Percentiles rank a stretch among this genome's conserved stretches.
Conservation (phyloP, 164 flowering plant genomes). For the Stephania cephalantha region DNA sequence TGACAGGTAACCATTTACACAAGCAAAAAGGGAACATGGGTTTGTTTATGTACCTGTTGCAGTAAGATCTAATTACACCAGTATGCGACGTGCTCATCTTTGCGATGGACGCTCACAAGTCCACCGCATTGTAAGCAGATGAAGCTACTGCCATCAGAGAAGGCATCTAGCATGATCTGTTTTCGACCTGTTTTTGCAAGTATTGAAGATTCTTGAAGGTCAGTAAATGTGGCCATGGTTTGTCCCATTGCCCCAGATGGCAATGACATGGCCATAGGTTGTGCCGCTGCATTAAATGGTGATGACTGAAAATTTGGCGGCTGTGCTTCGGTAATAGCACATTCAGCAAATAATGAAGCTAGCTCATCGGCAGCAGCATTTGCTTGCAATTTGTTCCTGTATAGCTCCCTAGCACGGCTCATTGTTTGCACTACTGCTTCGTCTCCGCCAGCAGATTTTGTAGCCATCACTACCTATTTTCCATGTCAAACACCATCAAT, state of each 20-base stretch:
- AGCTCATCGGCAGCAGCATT: conserved; percentile 70
- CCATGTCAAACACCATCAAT: background rate
- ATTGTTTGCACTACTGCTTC: conserved; percentile 58
- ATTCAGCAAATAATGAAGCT: conserved; percentile 95
- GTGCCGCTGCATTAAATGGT: conserved; percentile 5
- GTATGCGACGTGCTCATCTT: conserved; percentile 78
- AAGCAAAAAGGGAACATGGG: background rate
- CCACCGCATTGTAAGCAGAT: conserved; percentile 93
- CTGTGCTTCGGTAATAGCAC: conserved; percentile 86
- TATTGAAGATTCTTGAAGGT: conserved; percentile 52
- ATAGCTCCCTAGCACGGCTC: conserved; percentile 74
- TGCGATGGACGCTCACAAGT: conserved; percentile 80
- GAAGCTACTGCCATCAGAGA: conserved; percentile 94
- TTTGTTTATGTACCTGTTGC: background rate
- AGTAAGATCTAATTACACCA: conserved; percentile 62
- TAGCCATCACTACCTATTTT: conserved; percentile 73
- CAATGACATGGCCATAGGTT: conserved; percentile 14
- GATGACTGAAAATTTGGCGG: conserved; percentile 29
- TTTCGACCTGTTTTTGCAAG: conserved; percentile 77
- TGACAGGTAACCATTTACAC: conserved; percentile 12
- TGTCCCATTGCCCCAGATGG: conserved; percentile 6
- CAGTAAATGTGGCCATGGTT: conserved; percentile 22
- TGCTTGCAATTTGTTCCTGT: conserved; percentile 50
- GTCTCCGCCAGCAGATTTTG: conserved; percentile 71
- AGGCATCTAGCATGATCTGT: conserved; percentile 83